Conservation (phyloP, 768 basidiomycete species). For the Heimioporus sp. region DNA sequence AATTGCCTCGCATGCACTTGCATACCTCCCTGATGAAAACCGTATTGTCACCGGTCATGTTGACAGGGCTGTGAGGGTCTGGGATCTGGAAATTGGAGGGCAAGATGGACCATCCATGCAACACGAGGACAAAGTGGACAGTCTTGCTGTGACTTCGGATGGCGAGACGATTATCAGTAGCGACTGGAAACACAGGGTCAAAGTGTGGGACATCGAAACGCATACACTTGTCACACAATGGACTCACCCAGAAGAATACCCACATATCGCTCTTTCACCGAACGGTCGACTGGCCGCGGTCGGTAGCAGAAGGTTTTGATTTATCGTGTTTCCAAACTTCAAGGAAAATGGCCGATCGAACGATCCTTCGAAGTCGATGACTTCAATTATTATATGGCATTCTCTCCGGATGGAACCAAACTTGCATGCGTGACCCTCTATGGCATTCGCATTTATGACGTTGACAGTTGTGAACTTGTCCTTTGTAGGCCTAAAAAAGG, state of each 20-base stretch:
- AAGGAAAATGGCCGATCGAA: neutral
- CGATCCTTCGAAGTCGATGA: neutral
- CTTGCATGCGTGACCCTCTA: neutral
- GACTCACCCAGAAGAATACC: neutral
- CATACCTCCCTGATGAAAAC: neutral
- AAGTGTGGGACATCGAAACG: neutral
- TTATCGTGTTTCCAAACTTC: too few species aligned
- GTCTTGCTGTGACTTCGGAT: constrained; percentile 1
- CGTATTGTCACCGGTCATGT: neutral
- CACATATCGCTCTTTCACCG: neutral
- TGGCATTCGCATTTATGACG: neutral
- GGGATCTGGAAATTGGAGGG: neutral
- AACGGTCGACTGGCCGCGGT: constrained; percentile 2
- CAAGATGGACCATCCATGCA: constrained; percentile 1
- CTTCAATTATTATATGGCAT: neutral
- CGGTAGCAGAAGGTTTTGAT: neutral
- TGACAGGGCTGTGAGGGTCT: too few species aligned
- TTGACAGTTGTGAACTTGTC: neutral
- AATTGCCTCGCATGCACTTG: too few species aligned
- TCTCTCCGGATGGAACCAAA: too few species aligned
- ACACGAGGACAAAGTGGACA: neutral
- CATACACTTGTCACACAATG: neutral
- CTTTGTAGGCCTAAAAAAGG: neutral
- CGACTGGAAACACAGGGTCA: neutral
- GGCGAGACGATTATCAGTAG: neutral